Evolutionary conservation across 768 basidiomycete genomes (phyloP).

Genomic region (Pholiota microspora): DNA sequence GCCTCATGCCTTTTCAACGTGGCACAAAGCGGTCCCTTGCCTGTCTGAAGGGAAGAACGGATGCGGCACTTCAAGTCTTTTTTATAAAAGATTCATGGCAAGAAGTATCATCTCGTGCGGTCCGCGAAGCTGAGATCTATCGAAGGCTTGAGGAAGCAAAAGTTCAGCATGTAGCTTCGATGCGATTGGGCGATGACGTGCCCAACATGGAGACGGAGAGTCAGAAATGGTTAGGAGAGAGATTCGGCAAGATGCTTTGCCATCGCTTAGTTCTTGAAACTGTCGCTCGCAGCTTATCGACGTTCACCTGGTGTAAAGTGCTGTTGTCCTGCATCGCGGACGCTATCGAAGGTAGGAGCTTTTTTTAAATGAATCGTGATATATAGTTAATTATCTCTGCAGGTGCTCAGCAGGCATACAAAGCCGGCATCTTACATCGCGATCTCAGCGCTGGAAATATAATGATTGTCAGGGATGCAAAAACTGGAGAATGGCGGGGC

Average conservation of each 20-base stretch:
- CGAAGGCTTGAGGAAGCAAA: background rate
- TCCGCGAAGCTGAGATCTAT: background rate
- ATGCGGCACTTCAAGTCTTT: too few relatives aligned
- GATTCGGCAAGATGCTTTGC: background rate
- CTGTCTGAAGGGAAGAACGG: too few relatives aligned
- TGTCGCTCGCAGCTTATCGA: background rate
- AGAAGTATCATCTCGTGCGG: background rate
- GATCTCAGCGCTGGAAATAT: conserved; percentile 5
- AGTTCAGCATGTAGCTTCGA: background rate
- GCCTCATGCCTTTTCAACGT: background rate
- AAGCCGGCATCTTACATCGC: background rate
- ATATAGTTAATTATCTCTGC: too few relatives aligned
- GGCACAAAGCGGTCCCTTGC: background rate
- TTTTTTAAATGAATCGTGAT: background rate
- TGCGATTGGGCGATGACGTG: background rate
- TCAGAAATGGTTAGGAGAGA: background rate
- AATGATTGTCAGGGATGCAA: background rate
- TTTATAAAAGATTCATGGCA: too few relatives aligned
- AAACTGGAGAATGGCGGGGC: background rate
- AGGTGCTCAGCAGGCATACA: background rate
- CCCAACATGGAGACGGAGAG: background rate
- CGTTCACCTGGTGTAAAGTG: background rate
- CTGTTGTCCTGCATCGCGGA: background rate
- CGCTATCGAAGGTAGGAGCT: background rate
- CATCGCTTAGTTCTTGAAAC: background rate